Evolutionary conservation across 306 rosid species (phyloP).

Genomic region (Glycine latifolia): DNA sequence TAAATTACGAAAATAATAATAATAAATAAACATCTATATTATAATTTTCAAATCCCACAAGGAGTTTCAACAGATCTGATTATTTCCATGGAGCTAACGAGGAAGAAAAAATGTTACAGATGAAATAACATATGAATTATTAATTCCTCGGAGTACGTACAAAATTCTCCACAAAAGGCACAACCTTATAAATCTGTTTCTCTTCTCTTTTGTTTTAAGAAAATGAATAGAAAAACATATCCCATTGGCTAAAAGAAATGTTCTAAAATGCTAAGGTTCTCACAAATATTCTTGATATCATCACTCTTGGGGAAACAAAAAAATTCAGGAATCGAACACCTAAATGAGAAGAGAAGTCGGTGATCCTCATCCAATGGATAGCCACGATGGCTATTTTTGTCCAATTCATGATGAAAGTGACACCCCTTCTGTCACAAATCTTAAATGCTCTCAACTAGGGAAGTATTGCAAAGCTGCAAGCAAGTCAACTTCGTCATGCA

Average conservation of each 20-base stretch:
- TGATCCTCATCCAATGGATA: conserved; percentile 12
- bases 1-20: too few relatives aligned
- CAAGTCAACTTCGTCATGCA: conserved; percentile 33
- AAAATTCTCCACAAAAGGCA: not conserved
- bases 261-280: not conserved
- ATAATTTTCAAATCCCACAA: not conserved
- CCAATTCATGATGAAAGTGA: conserved; percentile 32
- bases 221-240: not conserved
- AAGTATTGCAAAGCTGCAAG: not conserved
- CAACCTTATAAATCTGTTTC: not conserved
- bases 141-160: not conserved
- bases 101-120: not conserved
- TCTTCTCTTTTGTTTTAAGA: not conserved
- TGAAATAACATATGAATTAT: not conserved
- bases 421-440: not conserved
- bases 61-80: not conserved
- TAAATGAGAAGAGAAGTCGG: conserved; percentile 12
- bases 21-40: too few relatives aligned
- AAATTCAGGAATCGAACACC: not conserved
- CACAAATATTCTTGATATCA: not conserved
- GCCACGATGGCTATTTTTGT: not conserved
- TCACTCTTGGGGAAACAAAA: not conserved
- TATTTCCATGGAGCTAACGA: not conserved
- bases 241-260: not conserved
- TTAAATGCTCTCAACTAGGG: not conserved